A percentile compares a stretch with the other conserved stretches of the same genome.
phyloP scores from a whole-genome alignment of 306 rosid species.

The Erythrophleum fordii region DNA sequence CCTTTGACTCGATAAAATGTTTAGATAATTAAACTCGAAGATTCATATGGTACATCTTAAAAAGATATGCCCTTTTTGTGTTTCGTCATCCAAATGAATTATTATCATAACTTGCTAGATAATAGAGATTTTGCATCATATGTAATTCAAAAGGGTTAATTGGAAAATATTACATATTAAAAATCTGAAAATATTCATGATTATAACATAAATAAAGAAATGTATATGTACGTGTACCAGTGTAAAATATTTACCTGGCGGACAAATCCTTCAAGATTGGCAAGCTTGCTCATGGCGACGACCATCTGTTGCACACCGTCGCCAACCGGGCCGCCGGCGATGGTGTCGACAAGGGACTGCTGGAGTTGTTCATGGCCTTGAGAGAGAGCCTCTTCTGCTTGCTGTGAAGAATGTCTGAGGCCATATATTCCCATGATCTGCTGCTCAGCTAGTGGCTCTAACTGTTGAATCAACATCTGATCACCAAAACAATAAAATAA shows the following conservation, averaged over 20 bases:
- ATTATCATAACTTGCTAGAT: neutral
- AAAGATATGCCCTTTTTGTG: neutral
- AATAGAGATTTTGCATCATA: neutral
- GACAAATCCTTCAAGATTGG: constrained; percentile 84
- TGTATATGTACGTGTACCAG: too few species aligned
- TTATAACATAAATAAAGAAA: too few species aligned
- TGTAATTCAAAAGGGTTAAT: too few species aligned
- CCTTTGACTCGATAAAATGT: neutral
- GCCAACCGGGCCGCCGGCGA: constrained; percentile 55
- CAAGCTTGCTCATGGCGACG: constrained; percentile 68
- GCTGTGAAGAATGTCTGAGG: constrained; percentile 66
- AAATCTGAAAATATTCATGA: too few species aligned
- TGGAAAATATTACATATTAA: too few species aligned
- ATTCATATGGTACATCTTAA: neutral
- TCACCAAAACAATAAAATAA: neutral
- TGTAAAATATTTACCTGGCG: constrained; percentile 61
- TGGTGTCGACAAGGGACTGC: constrained; percentile 69
- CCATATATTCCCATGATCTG: constrained; percentile 69
- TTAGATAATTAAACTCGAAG: neutral
- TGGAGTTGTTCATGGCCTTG: constrained; percentile 92
- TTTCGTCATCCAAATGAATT: neutral
- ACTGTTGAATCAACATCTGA: constrained; percentile 74
- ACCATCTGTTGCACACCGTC: constrained; percentile 90
- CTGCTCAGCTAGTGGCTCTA: constrained; percentile 88
- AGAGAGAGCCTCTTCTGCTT: constrained; percentile 89